phyloP scores from a whole-genome alignment of 208 protist genomes.

The Phytomonas serpens region DNA sequence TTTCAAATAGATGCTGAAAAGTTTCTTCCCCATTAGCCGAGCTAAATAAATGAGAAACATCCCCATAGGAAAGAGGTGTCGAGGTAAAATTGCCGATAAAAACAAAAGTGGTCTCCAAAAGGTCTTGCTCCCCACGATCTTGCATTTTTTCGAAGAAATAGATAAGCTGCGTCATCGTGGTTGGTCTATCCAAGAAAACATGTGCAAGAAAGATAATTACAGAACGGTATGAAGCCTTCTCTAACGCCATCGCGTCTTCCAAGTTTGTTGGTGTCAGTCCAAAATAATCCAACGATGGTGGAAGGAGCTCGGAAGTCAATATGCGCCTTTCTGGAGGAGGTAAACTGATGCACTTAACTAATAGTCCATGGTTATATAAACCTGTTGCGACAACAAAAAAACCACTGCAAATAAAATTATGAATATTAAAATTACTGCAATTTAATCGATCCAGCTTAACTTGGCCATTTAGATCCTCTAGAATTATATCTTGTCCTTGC shows the following conservation, averaged over 20 bases:
- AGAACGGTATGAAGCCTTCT: constrained; percentile 60
- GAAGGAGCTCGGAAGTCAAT: neutral
- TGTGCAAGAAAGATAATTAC: constrained; percentile 78
- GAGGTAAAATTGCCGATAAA: constrained; percentile 76
- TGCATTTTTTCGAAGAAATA: constrained; percentile 80
- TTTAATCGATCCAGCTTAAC: constrained; percentile 34
- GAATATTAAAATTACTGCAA: constrained; percentile 16
- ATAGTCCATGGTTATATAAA: constrained; percentile 33
- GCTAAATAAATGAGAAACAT: constrained; percentile 71
- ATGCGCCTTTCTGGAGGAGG: constrained; percentile 64
- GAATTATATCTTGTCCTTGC: constrained; percentile 29
- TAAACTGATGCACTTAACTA: constrained; percentile 47
- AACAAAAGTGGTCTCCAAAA: constrained; percentile 73
- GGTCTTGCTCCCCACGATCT: constrained; percentile 60
- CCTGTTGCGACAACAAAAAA: constrained; percentile 67
- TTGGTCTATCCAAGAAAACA: constrained; percentile 65
- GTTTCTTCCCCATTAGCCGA: constrained; percentile 42
- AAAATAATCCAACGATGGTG: constrained; percentile 48
- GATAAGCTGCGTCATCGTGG: constrained; percentile 39
- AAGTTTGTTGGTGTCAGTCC: constrained; percentile 47
- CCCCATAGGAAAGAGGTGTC: constrained; percentile 52
- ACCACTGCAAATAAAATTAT: constrained; percentile 47
- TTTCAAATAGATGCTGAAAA: constrained; percentile 38
- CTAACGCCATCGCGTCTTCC: constrained; percentile 27
- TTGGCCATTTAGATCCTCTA: constrained; percentile 63